A percentile compares a stretch with the other conserved stretches of the same genome.
Evolutionary conservation across 768 basidiomycete genomes (phyloP).

Genomic region (Trametes coccinea): DNA sequence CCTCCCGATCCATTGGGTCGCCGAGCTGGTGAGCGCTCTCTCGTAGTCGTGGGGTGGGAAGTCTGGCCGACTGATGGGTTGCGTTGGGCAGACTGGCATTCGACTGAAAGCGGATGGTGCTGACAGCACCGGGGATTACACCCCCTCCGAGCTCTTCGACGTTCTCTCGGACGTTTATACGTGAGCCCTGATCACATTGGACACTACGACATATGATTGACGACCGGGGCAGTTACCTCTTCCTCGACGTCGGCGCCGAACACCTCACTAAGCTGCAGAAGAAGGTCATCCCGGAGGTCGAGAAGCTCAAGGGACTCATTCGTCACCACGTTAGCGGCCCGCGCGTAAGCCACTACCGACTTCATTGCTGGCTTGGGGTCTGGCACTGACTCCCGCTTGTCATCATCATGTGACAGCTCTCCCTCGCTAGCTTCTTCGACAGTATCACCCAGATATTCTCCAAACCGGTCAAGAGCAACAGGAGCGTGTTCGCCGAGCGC

Average conservation of each 20-base stretch:
- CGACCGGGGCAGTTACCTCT: constrained; percentile 57
- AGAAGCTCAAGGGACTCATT: constrained; percentile 57
- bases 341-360: background rate
- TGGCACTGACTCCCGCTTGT: background rate
- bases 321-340: constrained; percentile 38
- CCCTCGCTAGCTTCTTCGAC: constrained; percentile 44
- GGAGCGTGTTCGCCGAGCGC: constrained; percentile 55
- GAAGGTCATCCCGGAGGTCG: constrained; percentile 52
- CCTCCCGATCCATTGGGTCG: constrained; percentile 70
- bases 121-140: constrained; percentile 57
- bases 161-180: constrained; percentile 72
- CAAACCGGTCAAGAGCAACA: constrained; percentile 41
- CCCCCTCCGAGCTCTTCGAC: constrained; percentile 58
- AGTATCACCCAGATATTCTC: constrained; percentile 51
- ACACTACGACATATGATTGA: background rate
- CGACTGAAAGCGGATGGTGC: constrained; percentile 56
- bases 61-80: background rate
- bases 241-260: constrained; percentile 66
- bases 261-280: constrained; percentile 56
- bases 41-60: background rate
- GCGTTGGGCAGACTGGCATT: constrained; percentile 61
- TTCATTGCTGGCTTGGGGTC: background rate
- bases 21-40: constrained; percentile 56
- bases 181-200: constrained; percentile 39
- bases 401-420: constrained; percentile 28